Percentiles rank a stretch among this genome's conserved stretches.
Conservation (phyloP, 2,329 filamentous ascomycete species). For the Epichloe gansuensis region DNA sequence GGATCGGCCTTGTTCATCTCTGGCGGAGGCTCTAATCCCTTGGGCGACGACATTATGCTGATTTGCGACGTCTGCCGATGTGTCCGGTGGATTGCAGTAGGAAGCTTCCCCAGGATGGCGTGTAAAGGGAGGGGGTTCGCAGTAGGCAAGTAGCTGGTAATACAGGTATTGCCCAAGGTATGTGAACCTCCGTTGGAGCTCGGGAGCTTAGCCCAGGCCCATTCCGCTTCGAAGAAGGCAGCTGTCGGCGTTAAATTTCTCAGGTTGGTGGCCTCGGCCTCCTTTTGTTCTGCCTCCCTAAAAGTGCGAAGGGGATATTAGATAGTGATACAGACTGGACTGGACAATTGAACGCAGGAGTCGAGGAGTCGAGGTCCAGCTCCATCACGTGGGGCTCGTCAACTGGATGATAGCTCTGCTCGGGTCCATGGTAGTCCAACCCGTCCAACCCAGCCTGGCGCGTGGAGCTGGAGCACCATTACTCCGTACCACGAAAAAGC, state of each 20-base stretch:
- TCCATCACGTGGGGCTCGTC: slow-evolving; percentile 8
- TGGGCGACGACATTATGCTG: slow-evolving; percentile 17
- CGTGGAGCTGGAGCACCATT: slow-evolving; percentile 6
- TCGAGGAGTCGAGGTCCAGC: neutral
- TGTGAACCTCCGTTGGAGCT: neutral
- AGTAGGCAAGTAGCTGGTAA: too few species aligned
- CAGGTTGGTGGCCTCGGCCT: neutral
- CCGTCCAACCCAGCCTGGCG: neutral
- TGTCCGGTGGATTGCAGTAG: neutral
- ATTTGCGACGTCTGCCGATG: neutral
- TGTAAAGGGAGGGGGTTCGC: too few species aligned
- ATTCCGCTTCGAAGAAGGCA: neutral
- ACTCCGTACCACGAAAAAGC: slow-evolving; percentile 2
- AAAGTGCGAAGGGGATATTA: too few species aligned
- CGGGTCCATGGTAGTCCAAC: neutral
- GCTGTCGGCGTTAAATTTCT: neutral
- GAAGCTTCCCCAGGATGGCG: neutral
- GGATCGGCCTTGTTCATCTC: slow-evolving; percentile 33
- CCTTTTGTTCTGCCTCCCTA: too few species aligned
- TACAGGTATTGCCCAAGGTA: neutral
- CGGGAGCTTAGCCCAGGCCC: neutral
- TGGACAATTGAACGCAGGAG: neutral
- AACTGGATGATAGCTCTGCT: neutral
- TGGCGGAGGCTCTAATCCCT: slow-evolving; percentile 21
- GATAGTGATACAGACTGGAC: neutral